Base-by-base conservation (phyloP, 108 stramenopile species). In the Nitzschia sp. region DNA sequence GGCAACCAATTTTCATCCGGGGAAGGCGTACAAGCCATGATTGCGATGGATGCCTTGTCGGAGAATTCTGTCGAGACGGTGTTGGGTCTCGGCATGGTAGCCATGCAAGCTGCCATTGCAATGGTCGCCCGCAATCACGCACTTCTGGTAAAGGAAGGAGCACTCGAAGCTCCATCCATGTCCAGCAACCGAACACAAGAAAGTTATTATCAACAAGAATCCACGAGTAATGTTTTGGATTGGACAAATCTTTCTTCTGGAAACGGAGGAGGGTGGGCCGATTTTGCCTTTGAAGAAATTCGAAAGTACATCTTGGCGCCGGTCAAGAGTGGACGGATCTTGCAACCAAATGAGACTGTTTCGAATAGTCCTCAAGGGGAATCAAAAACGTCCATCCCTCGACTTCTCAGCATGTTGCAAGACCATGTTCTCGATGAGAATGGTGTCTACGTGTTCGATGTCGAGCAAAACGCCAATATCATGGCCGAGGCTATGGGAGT, bases 341-440 rank as follows among this genome's bases (percentile, higher is more conserved):
- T 27, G 15, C 5, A 6, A 15, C 22, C 6, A 25, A 53, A 31
- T 38, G 13, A 15, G 56, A 31, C 56, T 30, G 16, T 16, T 15
- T n/a, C n/a, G n/a, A n/a, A n/a, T n/a, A n/a, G n/a, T n/a, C 3
- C 59, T 61, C 11, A 29, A 64, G 8, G 34, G 5, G 1, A 31
- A 32, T 2, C n/a, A 17, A 13, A n/a, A 17, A n/a, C n/a, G 6
- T 53, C 53, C 21, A 41, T 41, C 6, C 59, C 59, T 5, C 27
- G 38, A 21, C 32, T 46, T 32, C 46, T 38, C 21, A 41, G n/a
- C 16, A 23, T 68, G 19, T 25, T 75, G 32, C 44, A 44, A 30
- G 38, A 75, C 2, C 54, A 75, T 35, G 9, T 68, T 1, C 53
- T 85, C 41, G 63, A 73, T 23, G 65, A 82, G 9, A 32, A 72